Evolutionary conservation across 805 yeast species (phyloP).

Genomic region (Metschnikowia matae): DNA sequence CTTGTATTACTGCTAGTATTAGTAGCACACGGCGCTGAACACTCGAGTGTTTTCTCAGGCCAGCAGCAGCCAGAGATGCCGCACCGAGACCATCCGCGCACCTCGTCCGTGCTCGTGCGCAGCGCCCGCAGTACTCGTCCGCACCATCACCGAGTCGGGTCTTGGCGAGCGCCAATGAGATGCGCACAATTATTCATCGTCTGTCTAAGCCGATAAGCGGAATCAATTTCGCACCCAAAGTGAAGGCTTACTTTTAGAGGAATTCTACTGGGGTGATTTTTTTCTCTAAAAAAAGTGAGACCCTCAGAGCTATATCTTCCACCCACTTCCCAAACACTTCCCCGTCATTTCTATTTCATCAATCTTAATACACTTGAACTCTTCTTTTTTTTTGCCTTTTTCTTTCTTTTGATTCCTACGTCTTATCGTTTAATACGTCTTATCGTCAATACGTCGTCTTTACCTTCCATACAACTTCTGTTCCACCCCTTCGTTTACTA

Average conservation of each 20-base stretch:
- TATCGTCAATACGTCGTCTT: no score
- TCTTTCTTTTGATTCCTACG: no score
- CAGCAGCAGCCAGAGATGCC: no score
- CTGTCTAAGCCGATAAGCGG: slow-evolving; percentile 17
- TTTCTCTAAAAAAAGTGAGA: background rate
- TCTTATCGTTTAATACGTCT: no score
- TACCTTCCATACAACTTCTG: background rate
- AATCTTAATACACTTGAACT: background rate
- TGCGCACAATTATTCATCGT: slow-evolving; percentile 15
- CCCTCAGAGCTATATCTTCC: background rate
- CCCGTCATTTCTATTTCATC: background rate
- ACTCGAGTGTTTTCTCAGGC: no score
- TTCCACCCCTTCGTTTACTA: background rate
- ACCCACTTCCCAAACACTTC: background rate
- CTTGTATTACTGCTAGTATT: no score
- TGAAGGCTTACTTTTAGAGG: slow-evolving; percentile 1
- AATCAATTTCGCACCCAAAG: slow-evolving; percentile 13
- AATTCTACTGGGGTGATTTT: slow-evolving; percentile 1
- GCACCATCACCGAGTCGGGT: slow-evolving; percentile 11
- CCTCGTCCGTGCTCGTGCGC: background rate
- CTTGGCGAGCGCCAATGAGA: slow-evolving; percentile 12
- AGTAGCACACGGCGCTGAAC: no score
- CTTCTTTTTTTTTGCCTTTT: no score
- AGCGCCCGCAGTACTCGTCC: background rate
- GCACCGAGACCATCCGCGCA: background rate